A percentile compares a stretch with the other conserved stretches of the same genome.
Evolutionary conservation across 2,329 filamentous ascomycete species (phyloP).

Genomic region (Colletotrichum salicis): DNA sequence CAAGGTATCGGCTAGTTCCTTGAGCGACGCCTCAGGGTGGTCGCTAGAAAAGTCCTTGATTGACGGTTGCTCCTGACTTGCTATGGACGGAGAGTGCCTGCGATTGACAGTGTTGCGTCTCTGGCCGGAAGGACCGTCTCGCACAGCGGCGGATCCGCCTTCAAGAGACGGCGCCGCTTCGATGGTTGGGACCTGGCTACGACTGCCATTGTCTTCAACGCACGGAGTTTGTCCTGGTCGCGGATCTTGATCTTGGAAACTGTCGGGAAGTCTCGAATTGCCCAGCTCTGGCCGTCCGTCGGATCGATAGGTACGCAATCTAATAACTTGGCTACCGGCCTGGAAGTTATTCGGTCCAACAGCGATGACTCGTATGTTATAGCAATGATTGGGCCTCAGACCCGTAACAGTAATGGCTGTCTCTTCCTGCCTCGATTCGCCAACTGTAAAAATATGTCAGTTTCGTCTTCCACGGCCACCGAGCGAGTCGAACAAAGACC

Average conservation of each 20-base stretch:
- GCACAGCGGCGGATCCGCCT: conserved; percentile 66
- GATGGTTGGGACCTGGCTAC: conserved; percentile 63
- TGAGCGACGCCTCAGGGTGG: conserved; percentile 74
- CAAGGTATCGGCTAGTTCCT: conserved; percentile 83
- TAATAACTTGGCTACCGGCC: conserved; percentile 85
- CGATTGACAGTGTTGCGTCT: conserved; percentile 78
- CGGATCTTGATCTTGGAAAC: conserved; percentile 64
- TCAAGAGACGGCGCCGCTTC: conserved; percentile 73
- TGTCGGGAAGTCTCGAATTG: conserved; percentile 65
- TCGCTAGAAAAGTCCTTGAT: conserved; percentile 54
- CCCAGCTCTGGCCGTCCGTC: conserved; percentile 72
- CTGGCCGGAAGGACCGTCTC: conserved; percentile 68
- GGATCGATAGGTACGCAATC: conserved; percentile 79
- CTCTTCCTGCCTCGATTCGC: conserved; percentile 81
- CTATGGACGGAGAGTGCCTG: conserved; percentile 67
- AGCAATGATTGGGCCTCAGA: conserved; percentile 86
- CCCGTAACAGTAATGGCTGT: conserved; percentile 92
- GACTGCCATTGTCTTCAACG: conserved; percentile 58
- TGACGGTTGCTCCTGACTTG: conserved; percentile 59
- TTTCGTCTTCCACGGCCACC: neutral
- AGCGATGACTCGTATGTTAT: conserved; percentile 92
- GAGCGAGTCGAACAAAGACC: conserved; percentile 43
- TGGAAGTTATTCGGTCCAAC: conserved; percentile 94
- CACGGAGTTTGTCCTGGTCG: conserved; percentile 22
- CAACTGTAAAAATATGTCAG: conserved; percentile 64